phyloP scores from a whole-genome alignment of 768 basidiomycete genomes.

The Phylloporus sp. region DNA sequence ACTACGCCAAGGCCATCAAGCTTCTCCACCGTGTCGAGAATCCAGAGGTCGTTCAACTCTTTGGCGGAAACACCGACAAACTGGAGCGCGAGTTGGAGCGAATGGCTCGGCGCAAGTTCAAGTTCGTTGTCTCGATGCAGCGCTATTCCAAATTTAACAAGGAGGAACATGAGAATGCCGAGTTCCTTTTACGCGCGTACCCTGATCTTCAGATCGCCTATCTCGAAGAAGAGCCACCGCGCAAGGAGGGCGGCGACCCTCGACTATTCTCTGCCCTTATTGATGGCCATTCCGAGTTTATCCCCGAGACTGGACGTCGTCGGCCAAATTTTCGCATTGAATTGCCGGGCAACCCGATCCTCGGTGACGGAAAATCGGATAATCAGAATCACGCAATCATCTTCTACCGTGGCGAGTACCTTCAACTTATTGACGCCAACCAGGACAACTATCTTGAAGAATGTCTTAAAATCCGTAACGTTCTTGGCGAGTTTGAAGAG shows the following conservation, averaged over 20 bases:
- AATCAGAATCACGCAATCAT: conserved; percentile 99
- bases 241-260: conserved; percentile 93
- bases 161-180: conserved; percentile 98
- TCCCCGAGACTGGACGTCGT: conserved; percentile 81
- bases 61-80: conserved; percentile 96
- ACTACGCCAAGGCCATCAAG: conserved; percentile 99
- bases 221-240: conserved; percentile 90
- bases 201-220: conserved; percentile 99
- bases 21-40: conserved; percentile 99
- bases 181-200: conserved; percentile 95
- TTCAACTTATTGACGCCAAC: conserved; percentile 99
- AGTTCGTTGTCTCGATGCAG: conserved; percentile 99
- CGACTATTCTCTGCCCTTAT: conserved; percentile 94
- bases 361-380: conserved; percentile 98
- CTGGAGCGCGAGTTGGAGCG: conserved; percentile 94
- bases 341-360: conserved; percentile 96
- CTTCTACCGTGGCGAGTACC: conserved; percentile 98
- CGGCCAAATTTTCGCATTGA: conserved; percentile 98
- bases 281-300: conserved; percentile 96
- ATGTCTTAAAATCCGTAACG: conserved; percentile 97
- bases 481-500: conserved; percentile 98
- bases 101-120: conserved; percentile 98
- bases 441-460: conserved; percentile 99
- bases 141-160: conserved; percentile 99
- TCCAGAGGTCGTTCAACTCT: conserved; percentile 96